Base-by-base conservation (phyloP, 2,329 filamentous ascomycete species). In the Amylocarpus encephaloides region DNA sequence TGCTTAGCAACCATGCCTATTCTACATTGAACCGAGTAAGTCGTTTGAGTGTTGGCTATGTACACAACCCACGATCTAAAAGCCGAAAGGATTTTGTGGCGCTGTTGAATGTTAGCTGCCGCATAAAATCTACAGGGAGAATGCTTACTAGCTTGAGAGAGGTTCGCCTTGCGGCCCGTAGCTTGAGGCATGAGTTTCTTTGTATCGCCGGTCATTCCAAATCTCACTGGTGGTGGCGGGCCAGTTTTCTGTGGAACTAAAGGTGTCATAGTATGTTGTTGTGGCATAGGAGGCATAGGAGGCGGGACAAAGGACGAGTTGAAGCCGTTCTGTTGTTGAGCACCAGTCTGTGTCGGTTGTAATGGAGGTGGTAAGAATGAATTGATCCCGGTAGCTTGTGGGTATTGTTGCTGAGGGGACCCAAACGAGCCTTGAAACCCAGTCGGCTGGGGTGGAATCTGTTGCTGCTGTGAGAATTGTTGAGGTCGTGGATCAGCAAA, bases 141-240 rank as follows among this genome's bases (percentile, higher is more conserved):
- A 30, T 51, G 91, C 92, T 86, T 84, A 97, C 92, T 98, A 64
- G 93, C 93, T 81, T 94, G 88, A 46, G 87, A 78, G 59, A 98
- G 77, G 68, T 97, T 96, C 50, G 93, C 93, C 73, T 87, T 83
- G 62, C 86, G 77, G 57, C 93, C 93, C 6, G 93, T 98, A 26
- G 89, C 79, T 72, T 97, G 93, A 29, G 91, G 83, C 53, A 80
- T 77, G 61, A 97, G 71, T 68, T 87, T 93, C 70, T 90, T 89
- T 29, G 82, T 73, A 43, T 83, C 80, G 26, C 76, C 73, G 50
- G 80, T 77, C 33, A 95, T 83, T 35, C 93, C 93, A 67, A 98
- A 98, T 52, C 89, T 81, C 15, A 98, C 85, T 19, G 89, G 82
- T 41, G 93, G 93, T 16, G 92, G 76, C 6, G 93, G 93, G 0